These are phyloP conservation scores for Clavariopsis aquatica DNA, from an alignment of 495 filamentous ascomycete genomes.

Conservation along the genomic window DNA sequence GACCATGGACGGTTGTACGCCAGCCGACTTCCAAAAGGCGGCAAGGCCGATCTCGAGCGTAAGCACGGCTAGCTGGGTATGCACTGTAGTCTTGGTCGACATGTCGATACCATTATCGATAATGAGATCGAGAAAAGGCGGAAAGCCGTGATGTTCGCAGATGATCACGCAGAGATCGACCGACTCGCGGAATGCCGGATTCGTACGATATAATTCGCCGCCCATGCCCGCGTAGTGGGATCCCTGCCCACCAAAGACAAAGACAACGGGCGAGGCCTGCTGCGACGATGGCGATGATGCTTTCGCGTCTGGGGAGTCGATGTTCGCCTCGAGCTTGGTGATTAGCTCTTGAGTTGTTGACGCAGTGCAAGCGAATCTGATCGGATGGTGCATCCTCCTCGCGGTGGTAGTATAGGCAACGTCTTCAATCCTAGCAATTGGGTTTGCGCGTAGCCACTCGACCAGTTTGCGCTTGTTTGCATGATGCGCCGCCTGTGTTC, in stretches of 20 bases:
- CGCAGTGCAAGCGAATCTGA: too few species aligned
- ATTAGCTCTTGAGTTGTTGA: too few species aligned
- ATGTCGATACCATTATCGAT: slow-evolving; percentile 1
- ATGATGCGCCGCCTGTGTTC: slow-evolving; percentile 15
- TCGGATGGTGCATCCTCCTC: slow-evolving; percentile 27
- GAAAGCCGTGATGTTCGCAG: slow-evolving; percentile 25
- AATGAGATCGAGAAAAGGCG: too few species aligned
- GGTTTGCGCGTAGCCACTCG: slow-evolving; percentile 17
- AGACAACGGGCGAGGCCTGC: slow-evolving; percentile 27
- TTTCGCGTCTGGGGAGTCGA: too few species aligned
- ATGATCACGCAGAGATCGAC: slow-evolving; percentile 40
- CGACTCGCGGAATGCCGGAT: slow-evolving; percentile 37
- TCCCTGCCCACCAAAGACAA: slow-evolving; percentile 30
- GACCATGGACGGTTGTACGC: slow-evolving; percentile 42
- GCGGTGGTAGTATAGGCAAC: slow-evolving; percentile 37
- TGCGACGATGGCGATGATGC: slow-evolving; percentile 39
- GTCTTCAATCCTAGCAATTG: slow-evolving; percentile 11
- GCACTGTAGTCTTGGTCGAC: slow-evolving; percentile 32
- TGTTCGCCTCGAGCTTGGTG: too few species aligned
- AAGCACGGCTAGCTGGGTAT: slow-evolving; percentile 41
- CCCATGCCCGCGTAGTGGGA: slow-evolving; percentile 30
- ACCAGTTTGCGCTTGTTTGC: slow-evolving; percentile 12
- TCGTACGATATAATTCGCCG: slow-evolving; percentile 44
- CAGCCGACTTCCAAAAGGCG: slow-evolving; percentile 43
- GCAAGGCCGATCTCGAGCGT: slow-evolving; percentile 48